Conservation (phyloP, 805 yeast species). For the Schizosaccharomyces japonicus region DNA sequence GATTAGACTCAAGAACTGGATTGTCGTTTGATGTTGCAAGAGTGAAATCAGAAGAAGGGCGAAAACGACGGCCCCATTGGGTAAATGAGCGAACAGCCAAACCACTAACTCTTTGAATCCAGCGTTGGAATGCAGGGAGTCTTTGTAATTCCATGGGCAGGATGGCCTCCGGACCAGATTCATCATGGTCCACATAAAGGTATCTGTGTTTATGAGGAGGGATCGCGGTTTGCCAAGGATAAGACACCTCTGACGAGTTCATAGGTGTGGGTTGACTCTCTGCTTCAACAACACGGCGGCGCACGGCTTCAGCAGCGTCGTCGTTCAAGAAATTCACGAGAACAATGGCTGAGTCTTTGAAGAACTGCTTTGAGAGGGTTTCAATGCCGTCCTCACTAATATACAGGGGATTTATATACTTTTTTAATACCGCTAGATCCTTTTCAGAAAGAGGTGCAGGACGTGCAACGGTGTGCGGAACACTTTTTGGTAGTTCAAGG, state of each 20-base stretch:
- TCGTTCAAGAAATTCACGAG: slow-evolving; percentile 37
- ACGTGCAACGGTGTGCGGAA: neutral
- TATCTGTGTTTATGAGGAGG: slow-evolving; percentile 88
- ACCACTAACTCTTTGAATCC: slow-evolving; percentile 41
- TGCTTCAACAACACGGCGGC: slow-evolving; percentile 20
- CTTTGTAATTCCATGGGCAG: slow-evolving; percentile 35
- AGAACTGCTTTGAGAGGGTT: slow-evolving; percentile 28
- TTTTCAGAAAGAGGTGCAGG: neutral
- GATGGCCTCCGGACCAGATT: slow-evolving; percentile 21
- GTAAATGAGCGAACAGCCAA: slow-evolving; percentile 36
- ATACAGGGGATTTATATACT: slow-evolving; percentile 34
- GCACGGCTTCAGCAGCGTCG: slow-evolving; percentile 26
- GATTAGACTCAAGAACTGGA: slow-evolving; percentile 47
- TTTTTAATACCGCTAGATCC: slow-evolving; percentile 15
- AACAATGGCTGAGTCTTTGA: slow-evolving; percentile 46
- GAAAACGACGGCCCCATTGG: slow-evolving; percentile 55
- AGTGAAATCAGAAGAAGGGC: slow-evolving; percentile 88
- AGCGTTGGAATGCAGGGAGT: slow-evolving; percentile 40
- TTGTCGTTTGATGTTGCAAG: slow-evolving; percentile 42
- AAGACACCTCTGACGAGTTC: slow-evolving; percentile 26
- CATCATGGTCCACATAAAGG: slow-evolving; percentile 37
- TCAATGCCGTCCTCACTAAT: slow-evolving; percentile 20
- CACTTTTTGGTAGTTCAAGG: neutral
- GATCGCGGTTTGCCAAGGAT: slow-evolving; percentile 74
- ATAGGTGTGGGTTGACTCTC: slow-evolving; percentile 26